Conservation (phyloP, 352 stramenopile genomes). For the Pythium rishiriense region DNA sequence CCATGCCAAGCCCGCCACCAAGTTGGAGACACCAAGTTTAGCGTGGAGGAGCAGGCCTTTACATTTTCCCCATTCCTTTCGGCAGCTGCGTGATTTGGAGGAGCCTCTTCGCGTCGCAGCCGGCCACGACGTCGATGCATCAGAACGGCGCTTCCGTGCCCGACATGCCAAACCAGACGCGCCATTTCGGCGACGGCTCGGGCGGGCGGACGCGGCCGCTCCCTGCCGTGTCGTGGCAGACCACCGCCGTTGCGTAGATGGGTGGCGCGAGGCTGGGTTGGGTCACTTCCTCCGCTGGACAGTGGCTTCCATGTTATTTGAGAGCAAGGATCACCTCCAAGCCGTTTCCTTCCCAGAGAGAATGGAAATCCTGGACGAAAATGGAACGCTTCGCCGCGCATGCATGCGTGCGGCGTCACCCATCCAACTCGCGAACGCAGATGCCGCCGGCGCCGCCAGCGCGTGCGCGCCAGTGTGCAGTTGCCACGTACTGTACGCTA, state of each 20-base stretch:
- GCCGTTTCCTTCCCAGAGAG: conserved; percentile 9
- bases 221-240: background rate
- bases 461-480: too few species aligned
- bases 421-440: background rate
- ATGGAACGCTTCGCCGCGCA: background rate
- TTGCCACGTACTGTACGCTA: conserved; percentile 4
- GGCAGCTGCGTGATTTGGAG: conserved; percentile 7
- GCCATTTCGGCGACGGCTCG: background rate
- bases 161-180: background rate
- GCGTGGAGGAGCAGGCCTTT: background rate
- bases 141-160: background rate
- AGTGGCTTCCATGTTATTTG: background rate
- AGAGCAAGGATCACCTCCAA: background rate
- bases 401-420: background rate
- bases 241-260: background rate
- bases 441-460: background rate
- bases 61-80: conserved; percentile 1
- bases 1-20: background rate
- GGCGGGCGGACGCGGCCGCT: too few species aligned
- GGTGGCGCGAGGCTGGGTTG: background rate
- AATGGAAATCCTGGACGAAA: background rate
- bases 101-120: background rate
- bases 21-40: background rate
- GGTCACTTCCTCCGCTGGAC: background rate
- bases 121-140: background rate